These are phyloP conservation scores for Aureobasidium vineae DNA, from an alignment of 2,329 filamentous ascomycete genomes.

Conservation along the genomic window DNA sequence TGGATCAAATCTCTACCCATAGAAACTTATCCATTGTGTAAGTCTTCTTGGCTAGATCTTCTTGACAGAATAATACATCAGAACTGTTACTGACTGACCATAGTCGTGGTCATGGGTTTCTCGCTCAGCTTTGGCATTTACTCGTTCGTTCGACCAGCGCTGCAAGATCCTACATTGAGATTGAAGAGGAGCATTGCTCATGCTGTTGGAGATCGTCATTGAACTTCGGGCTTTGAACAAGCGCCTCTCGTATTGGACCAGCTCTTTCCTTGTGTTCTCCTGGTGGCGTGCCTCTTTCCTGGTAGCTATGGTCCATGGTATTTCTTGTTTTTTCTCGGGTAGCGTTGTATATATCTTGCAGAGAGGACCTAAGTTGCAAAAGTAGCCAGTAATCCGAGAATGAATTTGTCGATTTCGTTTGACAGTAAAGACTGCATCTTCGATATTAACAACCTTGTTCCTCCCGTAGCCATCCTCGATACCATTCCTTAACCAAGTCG, in stretches of 20 bases:
- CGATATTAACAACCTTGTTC: not conserved
- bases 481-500: not conserved
- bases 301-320: not conserved
- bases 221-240: not conserved
- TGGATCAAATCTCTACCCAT: slow-evolving; percentile 21
- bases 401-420: not conserved
- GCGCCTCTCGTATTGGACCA: too few relatives aligned
- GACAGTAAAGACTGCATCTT: not conserved
- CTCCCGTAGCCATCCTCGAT: not conserved
- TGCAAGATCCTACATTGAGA: slow-evolving; percentile 20
- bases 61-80: too few relatives aligned
- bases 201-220: not conserved
- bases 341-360: not conserved
- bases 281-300: not conserved
- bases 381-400: not conserved
- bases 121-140: slow-evolving; percentile 15
- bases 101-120: slow-evolving; percentile 7
- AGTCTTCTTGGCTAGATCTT: not conserved
- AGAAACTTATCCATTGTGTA: slow-evolving; percentile 21
- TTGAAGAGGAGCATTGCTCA: slow-evolving; percentile 15
- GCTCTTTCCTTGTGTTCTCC: not conserved
- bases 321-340: not conserved
- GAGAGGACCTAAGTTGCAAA: not conserved
- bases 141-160: slow-evolving; percentile 5
- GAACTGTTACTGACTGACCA: not conserved